A percentile compares a stretch with the other conserved stretches of the same genome.
Evolutionary conservation across 345 rosid species (phyloP).

Genomic region (Eucalyptus cloeziana): DNA sequence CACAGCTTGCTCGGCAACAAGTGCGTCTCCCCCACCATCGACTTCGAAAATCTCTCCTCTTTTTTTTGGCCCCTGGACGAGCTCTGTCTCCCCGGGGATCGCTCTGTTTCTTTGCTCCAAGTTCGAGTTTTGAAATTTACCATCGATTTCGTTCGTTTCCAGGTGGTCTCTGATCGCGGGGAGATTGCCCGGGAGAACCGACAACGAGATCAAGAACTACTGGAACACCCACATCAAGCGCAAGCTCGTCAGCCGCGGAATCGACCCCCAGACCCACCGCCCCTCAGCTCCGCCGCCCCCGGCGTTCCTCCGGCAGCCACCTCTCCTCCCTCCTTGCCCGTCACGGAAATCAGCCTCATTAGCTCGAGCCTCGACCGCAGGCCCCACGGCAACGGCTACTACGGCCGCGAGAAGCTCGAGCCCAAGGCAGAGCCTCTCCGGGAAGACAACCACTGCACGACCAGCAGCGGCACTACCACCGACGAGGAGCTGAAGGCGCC

Average conservation of each 20-base stretch:
- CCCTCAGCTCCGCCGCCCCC: constrained; percentile 6
- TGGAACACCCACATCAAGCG: constrained; percentile 49
- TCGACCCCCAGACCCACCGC: constrained; percentile 46
- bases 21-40: not conserved
- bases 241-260: constrained; percentile 28
- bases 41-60: not conserved
- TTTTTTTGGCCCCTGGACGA: not conserved
- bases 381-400: not conserved
- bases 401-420: not conserved
- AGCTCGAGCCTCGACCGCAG: not conserved
- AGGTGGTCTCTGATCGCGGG: constrained; percentile 48
- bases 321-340: not conserved
- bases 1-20: constrained; percentile 41
- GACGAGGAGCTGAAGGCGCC: constrained; percentile 29
- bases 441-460: constrained; percentile 32
- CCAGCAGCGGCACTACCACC: constrained; percentile 42
- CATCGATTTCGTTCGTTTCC: not conserved
- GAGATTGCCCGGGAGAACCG: constrained; percentile 38
- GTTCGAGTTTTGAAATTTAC: not conserved
- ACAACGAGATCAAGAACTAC: constrained; percentile 43
- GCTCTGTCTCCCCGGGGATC: not conserved
- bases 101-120: not conserved
- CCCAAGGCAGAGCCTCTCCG: constrained; percentile 2
- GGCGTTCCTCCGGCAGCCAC: not conserved
- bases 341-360: not conserved